A percentile compares a stretch with the other conserved stretches of the same genome.
phyloP scores from a whole-genome alignment of 164 flowering plant genomes.

The Vitis labrusca region DNA sequence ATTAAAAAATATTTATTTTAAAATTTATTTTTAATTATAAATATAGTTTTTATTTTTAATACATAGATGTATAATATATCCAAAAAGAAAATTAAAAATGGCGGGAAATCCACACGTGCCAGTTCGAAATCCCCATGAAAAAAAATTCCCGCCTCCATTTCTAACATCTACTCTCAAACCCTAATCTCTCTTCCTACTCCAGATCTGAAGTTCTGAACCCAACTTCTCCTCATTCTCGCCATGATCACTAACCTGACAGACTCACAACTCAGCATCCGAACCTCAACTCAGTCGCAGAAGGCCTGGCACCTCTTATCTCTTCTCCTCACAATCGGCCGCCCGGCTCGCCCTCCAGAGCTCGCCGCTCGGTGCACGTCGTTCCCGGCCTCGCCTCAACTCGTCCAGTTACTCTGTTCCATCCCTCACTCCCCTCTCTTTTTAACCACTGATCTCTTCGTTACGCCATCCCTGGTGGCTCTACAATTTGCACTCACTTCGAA shows the following conservation, averaged over 20 bases:
- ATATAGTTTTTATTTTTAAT: too few species aligned
- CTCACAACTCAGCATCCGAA: too few species aligned
- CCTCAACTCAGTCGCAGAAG: conserved; percentile 3
- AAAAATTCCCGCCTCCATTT: conserved; percentile 5
- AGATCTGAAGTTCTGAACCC: too few species aligned
- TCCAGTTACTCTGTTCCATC: conserved; percentile 23
- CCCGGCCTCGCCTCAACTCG: conserved; percentile 13
- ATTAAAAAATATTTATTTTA: too few species aligned
- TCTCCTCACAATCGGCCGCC: conserved; percentile 28
- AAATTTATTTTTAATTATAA: too few species aligned
- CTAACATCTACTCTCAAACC: not conserved
- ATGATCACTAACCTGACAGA: too few species aligned
- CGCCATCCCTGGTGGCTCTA: conserved; percentile 11
- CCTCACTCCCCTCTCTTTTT: conserved; percentile 35
- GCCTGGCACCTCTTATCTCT: conserved; percentile 27
- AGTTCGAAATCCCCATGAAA: conserved; percentile 4
- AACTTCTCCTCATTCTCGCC: too few species aligned
- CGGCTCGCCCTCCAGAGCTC: conserved; percentile 19
- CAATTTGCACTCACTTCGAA: conserved; percentile 1
- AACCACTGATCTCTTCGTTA: conserved; percentile 13
- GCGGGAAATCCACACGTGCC: conserved; percentile 17
- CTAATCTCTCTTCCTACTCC: not conserved
- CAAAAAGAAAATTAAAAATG: not conserved
- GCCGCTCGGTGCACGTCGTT: conserved; percentile 23
- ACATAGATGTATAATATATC: too few species aligned